Evolutionary conservation across 495 filamentous ascomycete species (phyloP), one percentile per base, ranked within the genome.

Genomic region (Cercophora scortea): DNA sequence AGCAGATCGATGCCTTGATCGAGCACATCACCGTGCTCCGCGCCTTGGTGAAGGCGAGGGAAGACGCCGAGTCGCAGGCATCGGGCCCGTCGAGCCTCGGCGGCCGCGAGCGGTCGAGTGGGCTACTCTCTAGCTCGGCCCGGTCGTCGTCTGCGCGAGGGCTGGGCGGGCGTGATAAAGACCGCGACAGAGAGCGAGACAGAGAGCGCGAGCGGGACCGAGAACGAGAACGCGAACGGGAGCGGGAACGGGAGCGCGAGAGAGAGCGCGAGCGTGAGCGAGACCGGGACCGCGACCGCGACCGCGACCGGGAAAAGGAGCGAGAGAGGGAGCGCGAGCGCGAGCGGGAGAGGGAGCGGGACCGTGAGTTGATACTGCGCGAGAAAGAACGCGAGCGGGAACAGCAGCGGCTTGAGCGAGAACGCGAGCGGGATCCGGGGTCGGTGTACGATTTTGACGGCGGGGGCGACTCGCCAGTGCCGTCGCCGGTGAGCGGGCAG

Each of bases 381-480:
- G 36, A 38, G 36, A 38, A 8, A 13, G 36, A 38, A 13, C 36
- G 36, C 1, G 53, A 61, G 25, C 41, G 55, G 11, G 63, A 66
- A 9, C 58, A 62, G 50, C 57, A 63, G 9, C 25, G 50, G n/a
- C 53, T 25, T 2, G 56, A 57, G 25, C 34, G 58, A 18, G 82
- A 81, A 44, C 36, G 53, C 18, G 83, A 82, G 35, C 66, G 63
- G 47, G 85, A 87, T 50, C 67, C 73, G 1, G 43, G 48, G 33
- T 76, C 77, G 49, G 75, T 85, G 50, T 80, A 82, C 59, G 87
- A 90, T 15, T 80, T 84, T 55, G 85, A 89, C 59, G 81, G 80
- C 19, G 76, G 82, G 8, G 79, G 77, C 15, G 87, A 89, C 57
- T 89, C 87, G 1, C 81, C 84, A 2, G 76, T 78, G n/a, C 81